Conservation (phyloP, 805 yeast species). For the Nakazawaea wickerhamii region DNA sequence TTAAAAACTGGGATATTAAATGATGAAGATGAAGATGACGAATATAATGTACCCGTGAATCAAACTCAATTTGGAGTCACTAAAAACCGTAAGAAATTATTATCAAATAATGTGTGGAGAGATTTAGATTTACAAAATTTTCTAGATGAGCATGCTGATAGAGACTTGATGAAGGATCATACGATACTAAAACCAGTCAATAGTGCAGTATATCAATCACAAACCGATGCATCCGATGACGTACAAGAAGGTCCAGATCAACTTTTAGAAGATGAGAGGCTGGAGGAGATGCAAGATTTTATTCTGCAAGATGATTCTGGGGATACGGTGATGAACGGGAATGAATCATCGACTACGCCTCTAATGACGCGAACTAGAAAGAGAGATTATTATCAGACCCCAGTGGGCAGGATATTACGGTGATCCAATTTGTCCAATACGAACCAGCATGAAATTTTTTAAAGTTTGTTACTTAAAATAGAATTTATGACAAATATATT, state of each 20-base stretch:
- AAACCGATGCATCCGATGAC: background rate
- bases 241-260: background rate
- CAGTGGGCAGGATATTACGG: constrained; percentile 9
- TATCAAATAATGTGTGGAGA: constrained; percentile 9
- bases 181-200: constrained; percentile 10
- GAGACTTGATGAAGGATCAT: constrained; percentile 1
- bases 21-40: constrained; percentile 12
- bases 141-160: background rate
- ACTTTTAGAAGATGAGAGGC: background rate
- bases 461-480: background rate
- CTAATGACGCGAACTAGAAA: constrained; percentile 8
- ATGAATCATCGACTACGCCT: constrained; percentile 5
- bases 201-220: background rate
- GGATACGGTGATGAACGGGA: constrained; percentile 8
- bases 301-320: constrained; percentile 7
- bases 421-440: too few species aligned
- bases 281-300: background rate
- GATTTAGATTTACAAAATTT: constrained; percentile 10
- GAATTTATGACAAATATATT: background rate
- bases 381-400: constrained; percentile 10
- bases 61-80: constrained; percentile 10
- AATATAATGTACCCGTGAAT: constrained; percentile 3
- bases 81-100: constrained; percentile 5
- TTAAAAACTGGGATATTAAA: constrained; percentile 8
- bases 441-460: too few species aligned